These are phyloP conservation scores for Solanum neorickii DNA, from an alignment of 257 asterid species.

Conservation along the genomic window DNA sequence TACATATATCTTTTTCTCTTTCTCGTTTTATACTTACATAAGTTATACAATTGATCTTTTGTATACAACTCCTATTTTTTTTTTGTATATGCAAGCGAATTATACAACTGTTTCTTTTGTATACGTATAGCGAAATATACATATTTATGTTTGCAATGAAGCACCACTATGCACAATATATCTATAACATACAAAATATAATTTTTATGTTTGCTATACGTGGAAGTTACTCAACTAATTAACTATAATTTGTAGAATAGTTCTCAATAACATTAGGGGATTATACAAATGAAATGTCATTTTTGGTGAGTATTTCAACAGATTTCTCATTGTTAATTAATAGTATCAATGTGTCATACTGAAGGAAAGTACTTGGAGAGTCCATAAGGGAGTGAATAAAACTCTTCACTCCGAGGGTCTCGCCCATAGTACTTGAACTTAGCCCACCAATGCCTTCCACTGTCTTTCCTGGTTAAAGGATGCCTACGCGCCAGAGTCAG, in stretches of 20 bases:
- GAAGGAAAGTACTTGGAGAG: slow-evolving; percentile 87
- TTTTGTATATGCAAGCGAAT: no score
- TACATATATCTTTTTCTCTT: no score
- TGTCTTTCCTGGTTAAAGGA: slow-evolving; percentile 48
- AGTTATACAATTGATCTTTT: no score
- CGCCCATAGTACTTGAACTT: slow-evolving; percentile 51
- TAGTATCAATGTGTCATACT: slow-evolving; percentile 4
- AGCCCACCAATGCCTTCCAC: slow-evolving; percentile 96
- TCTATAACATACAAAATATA: no score
- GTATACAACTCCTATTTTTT: no score
- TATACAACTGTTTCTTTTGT: no score
- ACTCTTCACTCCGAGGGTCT: slow-evolving; percentile 82
- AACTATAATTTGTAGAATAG: background rate
- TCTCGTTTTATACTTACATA: no score
- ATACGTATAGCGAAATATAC: no score
- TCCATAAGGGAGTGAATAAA: slow-evolving; percentile 66
- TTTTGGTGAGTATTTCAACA: background rate
- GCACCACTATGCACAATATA: no score
- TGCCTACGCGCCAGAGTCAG: slow-evolving; percentile 54
- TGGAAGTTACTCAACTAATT: background rate
- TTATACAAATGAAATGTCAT: background rate
- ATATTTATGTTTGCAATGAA: no score
- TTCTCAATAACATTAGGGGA: background rate
- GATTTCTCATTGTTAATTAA: background rate
- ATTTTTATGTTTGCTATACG: no score